A percentile compares a stretch with the other conserved stretches of the same genome.
phyloP scores from a whole-genome alignment of 2,329 filamentous ascomycete species.

The Cladosporium sp. region DNA sequence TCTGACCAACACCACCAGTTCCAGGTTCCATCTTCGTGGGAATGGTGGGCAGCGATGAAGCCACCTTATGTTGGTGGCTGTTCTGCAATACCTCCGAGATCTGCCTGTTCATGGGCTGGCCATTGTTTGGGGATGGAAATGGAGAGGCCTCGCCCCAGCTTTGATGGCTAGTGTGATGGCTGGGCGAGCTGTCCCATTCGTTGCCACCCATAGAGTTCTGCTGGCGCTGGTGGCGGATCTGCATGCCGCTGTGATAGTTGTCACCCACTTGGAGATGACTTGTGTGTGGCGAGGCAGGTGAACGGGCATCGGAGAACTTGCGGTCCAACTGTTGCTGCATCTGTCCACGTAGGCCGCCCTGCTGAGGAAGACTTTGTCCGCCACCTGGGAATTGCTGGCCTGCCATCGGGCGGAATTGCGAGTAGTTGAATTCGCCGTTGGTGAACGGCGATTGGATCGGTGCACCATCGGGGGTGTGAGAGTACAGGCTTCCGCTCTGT shows the following conservation, averaged over 20 bases:
- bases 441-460: conserved; percentile 89
- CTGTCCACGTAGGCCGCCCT: conserved; percentile 27
- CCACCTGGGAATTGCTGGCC: conserved; percentile 50
- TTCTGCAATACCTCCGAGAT: conserved; percentile 87
- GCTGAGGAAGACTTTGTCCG: conserved; percentile 28
- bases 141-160: conserved; percentile 82
- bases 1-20: conserved; percentile 53
- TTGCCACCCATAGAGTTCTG: conserved; percentile 51
- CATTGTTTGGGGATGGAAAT: conserved; percentile 74
- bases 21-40: conserved; percentile 73
- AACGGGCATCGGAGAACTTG: conserved; percentile 63
- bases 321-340: conserved; percentile 50
- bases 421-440: conserved; percentile 63
- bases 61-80: conserved; percentile 57
- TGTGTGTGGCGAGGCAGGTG: conserved; percentile 83
- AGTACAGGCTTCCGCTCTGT: conserved; percentile 71
- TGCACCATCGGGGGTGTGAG: conserved; percentile 84
- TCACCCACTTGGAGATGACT: conserved; percentile 63
- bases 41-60: conserved; percentile 76
- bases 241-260: conserved; percentile 39
- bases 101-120: conserved; percentile 59
- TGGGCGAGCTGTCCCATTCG: conserved; percentile 82
- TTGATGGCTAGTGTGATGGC: conserved; percentile 64
- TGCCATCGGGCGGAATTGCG: conserved; percentile 66
- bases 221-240: conserved; percentile 52